Evolutionary conservation across 163 green algal species (phyloP), one percentile per base, ranked within the genome.

Genomic region (Scenedesmus sp.): DNA sequence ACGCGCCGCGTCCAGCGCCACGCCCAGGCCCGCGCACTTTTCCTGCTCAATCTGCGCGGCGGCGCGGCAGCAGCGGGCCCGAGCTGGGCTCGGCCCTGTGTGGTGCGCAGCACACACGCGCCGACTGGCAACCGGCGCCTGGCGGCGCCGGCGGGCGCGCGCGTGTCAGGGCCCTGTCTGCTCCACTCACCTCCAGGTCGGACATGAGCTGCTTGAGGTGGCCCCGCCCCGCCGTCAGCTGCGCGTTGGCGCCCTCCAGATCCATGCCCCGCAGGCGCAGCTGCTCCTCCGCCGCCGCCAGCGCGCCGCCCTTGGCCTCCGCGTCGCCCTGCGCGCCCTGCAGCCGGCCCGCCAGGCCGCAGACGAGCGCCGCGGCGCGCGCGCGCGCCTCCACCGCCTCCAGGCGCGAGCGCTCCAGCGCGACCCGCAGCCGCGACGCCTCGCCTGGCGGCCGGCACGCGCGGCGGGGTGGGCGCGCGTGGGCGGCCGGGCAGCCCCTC

Each of bases 161-260:
- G n/a, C n/a, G n/a, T n/a, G n/a, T n/a, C n/a, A n/a, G n/a, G n/a
- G n/a, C n/a, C n/a, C n/a, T n/a, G n/a, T n/a, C n/a, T n/a, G n/a
- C n/a, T n/a, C n/a, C n/a, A n/a, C n/a, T n/a, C n/a, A 31, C 39
- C 39, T 81, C 74, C 14, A 81, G 50, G 13, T 81, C 74, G 24
- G 50, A 62, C 62, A 81, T 60, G 33, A 81, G 63, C 62, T 81
- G 74, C 74, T 81, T 81, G 29, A 81, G 36, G 51, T 81, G 74
- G 22, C 34, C 60, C 26, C 63, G 50, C 13, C 53, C 57, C 20
- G 74, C 74, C 73, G 75, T 47, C 39, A 81, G 39, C 63, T 81
- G 74, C 28, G 48, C 48, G 45, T 81, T 81, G 15, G 74, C 74
- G 4, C 74, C 74, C 47, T 81, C 74, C 24, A 81, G 74, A 51